Base-by-base conservation (phyloP, 441 rosid species). In the Brassica hybrid region DNA sequence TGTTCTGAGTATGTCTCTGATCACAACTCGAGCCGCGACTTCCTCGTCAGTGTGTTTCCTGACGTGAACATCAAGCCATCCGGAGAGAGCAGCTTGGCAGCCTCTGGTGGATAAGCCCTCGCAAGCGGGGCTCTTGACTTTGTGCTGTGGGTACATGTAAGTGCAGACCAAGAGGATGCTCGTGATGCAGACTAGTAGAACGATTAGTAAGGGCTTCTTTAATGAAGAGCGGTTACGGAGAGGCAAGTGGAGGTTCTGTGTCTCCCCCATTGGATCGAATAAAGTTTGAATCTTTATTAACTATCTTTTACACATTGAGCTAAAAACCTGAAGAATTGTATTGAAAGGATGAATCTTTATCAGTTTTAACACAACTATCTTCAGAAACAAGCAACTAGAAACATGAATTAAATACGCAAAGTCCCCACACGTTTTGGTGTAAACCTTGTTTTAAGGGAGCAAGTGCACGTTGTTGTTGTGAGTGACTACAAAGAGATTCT, bases 51-150 rank as follows among this genome's bases (percentile, higher is more conserved):
- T 93, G 43, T 71, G 77, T 79, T 87, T 92, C 83, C 96, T 87
- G 7, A 85, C 83, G 67, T 90, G 95, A 79, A 91, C 94, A 19
- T 97, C 97, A 85, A 93, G 95, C 99, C 99, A 95, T 78, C 87
- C 84, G 5, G 88, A 75, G 56, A 90, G 81, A 5, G 81, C 14
- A 0, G 76, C 93, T 81, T 87, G 80, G 83, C 99, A 95, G 54
- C 93, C 95, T 84, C 85, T 80, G 3, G 85, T 83, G 66, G 97
- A 89, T 65, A 95, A 84, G 48, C 91, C 78, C 6, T 88, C 84
- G 77, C 99, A 95, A 48, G 97, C 85, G 82, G 63, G 21, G 11
- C 50, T 30, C n/a, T 79, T 79, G 48, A 27, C 81, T 69, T 88
- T 83, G 30, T 84, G 85, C 0, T 90, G 98, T 17, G 96, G 98